Base-by-base conservation (phyloP, 371 early-diverging fungal species). In the Vairimorpha necatrix region DNA sequence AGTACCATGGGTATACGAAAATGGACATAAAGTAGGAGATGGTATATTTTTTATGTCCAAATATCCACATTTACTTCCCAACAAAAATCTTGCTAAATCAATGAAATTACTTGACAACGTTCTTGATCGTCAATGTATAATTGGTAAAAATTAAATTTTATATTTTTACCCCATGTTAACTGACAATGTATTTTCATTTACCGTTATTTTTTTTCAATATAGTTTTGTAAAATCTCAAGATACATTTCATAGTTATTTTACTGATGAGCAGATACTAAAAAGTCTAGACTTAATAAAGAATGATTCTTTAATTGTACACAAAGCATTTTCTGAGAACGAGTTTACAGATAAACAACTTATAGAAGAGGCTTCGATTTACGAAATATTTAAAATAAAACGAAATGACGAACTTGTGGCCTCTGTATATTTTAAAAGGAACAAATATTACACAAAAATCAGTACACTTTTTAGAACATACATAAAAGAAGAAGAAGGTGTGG, bases 331-430 rank as follows among this genome's bases (percentile, higher is more conserved):
- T 3, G 30, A 6, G 6, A 60, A 33, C 11, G 32, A 3, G 16
- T 6, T 60, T 28, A 13, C 6, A 14, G 60, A 60, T 30, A 3
- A 13, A n/a, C 4, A 60, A 2, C 6, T 26, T 3, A 11, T 60
- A 7, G 6, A 22, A 33, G 11, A 9, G 2, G 9, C 11, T 9
- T 4, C 2, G 6, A 7, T 2, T 33, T 60, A 28, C 30, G 58
- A 69, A 22, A 56, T 69, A 16, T 69, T 69, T 18, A 33, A 69
- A 39, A 46, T 42, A 13, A 54, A 26, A n/a, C 2, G 4, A 9
- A 24, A 47, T 26, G 36, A 24, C n/a, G 69, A 69, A 39, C 28
- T 69, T 32, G 16, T 69, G 24, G 69, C 56, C 13, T 69, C 69
- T 3, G 69, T 69, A 0, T 69, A 34, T 39, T n/a, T 69, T 0